Base-by-base conservation (phyloP, 2,329 filamentous ascomycete species). In the Elsinoe arachidis region DNA sequence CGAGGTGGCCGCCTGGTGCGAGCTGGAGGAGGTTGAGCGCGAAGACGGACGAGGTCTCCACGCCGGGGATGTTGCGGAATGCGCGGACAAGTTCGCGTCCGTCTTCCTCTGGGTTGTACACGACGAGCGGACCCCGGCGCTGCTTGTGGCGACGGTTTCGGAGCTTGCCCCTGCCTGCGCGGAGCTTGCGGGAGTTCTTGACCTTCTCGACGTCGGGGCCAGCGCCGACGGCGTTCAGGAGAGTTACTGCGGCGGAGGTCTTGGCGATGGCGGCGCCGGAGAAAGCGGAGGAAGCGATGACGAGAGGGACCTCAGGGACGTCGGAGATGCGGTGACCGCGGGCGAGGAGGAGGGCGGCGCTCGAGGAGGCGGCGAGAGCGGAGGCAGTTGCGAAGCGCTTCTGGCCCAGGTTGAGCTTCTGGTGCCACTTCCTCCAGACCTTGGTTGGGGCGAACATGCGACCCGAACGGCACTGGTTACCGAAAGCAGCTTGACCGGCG, bases 371-470 rank as follows among this genome's bases (percentile, higher is more conserved):
- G 78, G 93, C 93, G 71, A 99, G 83, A 73, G 93, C 93, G 71
- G 93, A 99, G 76, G 90, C 90, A 72, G 90, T 95, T 78, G 93
- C 93, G 78, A 96, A 99, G 72, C 93, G 93, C 89, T 93, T 96
- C 85, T 99, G 93, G 78, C 88, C 88, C 78, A 95, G 85, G 85
- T 95, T 96, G 85, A 99, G 85, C 90, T 97, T 97, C 83, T 96
- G 84, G 84, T 99, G 93, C 95, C 93, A 99, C 84, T 96, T 96
- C 78, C 93, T 85, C 95, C 93, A 99, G 81, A 96, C 88, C 87
- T 99, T 99, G 80, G 93, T 99, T 68, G 93, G 93, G 69, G 93
- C 93, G 81, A 99, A 99, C 93, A 99, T 99, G 81, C 93, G 93
- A 83, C 95, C 93, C 75, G 92, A 96, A 78, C 93, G 91, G 83